phyloP scores from a whole-genome alignment of 768 basidiomycete genomes.

The Phanerochaete carnosa region DNA sequence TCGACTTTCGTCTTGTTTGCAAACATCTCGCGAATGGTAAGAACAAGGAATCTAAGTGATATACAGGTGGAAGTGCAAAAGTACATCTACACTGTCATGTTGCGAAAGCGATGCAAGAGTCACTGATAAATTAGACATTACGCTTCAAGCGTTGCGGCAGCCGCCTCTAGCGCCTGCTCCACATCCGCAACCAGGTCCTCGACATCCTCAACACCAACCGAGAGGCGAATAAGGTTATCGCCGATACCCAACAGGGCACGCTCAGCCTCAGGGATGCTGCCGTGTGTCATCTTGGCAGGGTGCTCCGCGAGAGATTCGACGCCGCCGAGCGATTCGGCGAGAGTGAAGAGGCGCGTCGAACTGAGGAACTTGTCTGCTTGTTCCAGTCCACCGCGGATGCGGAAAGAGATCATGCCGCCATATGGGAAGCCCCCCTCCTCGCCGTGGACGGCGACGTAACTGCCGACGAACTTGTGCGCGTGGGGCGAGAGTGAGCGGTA shows the following conservation, averaged over 20 bases:
- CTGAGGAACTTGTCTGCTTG: constrained; percentile 70
- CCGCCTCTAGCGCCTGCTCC: constrained; percentile 55
- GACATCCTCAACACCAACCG: constrained; percentile 85
- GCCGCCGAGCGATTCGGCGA: constrained; percentile 89
- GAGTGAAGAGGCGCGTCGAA: constrained; percentile 60
- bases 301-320: constrained; percentile 90
- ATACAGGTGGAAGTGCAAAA: background rate
- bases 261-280: constrained; percentile 65
- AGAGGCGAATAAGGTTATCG: constrained; percentile 72
- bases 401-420: constrained; percentile 85
- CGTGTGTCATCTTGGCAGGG: constrained; percentile 89
- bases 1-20: no score
- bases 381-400: constrained; percentile 46
- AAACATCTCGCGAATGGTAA: no score
- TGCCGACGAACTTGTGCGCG: constrained; percentile 60
- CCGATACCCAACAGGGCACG: constrained; percentile 72
- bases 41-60: background rate
- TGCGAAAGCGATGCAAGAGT: background rate
- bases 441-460: constrained; percentile 24
- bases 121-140: background rate
- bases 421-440: constrained; percentile 69
- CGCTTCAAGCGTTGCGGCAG: constrained; percentile 15
- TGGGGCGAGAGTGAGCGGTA: constrained; percentile 62
- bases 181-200: constrained; percentile 80
- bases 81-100: background rate